Evolutionary conservation across 1,139 yeast genomes (phyloP).

Genomic region (Tardiomyces blankii): DNA sequence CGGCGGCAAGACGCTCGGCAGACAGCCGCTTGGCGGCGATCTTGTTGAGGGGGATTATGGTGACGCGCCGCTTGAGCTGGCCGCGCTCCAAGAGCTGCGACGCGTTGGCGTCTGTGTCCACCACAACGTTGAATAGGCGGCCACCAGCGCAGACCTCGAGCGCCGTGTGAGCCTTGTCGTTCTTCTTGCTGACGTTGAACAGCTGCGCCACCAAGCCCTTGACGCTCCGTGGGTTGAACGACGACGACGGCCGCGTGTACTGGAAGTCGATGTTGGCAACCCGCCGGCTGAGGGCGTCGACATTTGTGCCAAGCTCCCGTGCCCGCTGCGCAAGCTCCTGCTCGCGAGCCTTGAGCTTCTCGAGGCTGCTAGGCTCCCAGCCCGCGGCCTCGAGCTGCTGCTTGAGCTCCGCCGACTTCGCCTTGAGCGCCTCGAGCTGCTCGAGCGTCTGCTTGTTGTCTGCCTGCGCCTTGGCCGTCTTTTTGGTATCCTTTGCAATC

Average conservation of each 20-base stretch:
- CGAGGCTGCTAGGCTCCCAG: constrained; percentile 41
- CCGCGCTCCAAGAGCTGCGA: constrained; percentile 73
- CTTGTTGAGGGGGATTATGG: constrained; percentile 86
- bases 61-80: constrained; percentile 67
- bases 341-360: constrained; percentile 35
- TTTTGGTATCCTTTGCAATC: constrained; percentile 40
- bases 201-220: constrained; percentile 81
- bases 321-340: constrained; percentile 23
- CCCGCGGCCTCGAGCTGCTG: constrained; percentile 43
- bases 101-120: constrained; percentile 78
- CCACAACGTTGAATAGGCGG: constrained; percentile 79
- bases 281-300: constrained; percentile 49
- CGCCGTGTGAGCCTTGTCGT: constrained; percentile 63
- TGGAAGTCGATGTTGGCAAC: constrained; percentile 70
- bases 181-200: constrained; percentile 49
- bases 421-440: constrained; percentile 36
- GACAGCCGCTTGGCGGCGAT: constrained; percentile 42
- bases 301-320: constrained; percentile 36
- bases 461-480: constrained; percentile 40
- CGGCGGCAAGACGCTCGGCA: constrained; percentile 31
- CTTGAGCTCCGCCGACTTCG: constrained; percentile 32
- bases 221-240: constrained; percentile 35
- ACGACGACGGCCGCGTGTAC: constrained; percentile 52
- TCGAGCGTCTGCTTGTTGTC: constrained; percentile 37
- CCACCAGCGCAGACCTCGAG: constrained; percentile 94